Evolutionary conservation across 2,329 filamentous ascomycete genomes (phyloP).

Genomic region (Paecilomyces niveus): DNA sequence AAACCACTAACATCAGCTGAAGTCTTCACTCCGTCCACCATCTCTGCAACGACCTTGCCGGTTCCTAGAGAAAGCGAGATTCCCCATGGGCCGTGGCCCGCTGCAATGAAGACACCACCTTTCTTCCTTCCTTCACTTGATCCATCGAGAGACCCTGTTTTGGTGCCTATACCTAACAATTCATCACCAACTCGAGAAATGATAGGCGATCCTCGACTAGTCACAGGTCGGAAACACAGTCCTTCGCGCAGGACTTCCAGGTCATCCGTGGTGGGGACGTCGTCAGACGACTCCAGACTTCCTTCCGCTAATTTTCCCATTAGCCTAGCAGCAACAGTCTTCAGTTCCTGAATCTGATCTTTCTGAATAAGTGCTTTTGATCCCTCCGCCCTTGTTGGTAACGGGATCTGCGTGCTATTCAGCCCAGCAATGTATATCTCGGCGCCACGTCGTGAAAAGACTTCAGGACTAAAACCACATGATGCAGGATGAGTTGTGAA

Average conservation of each 20-base stretch:
- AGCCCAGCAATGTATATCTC: constrained; percentile 69
- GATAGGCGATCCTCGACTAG: constrained; percentile 57
- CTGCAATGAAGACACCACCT: constrained; percentile 61
- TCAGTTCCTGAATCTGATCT: constrained; percentile 29
- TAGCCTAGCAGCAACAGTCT: constrained; percentile 24
- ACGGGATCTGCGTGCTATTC: constrained; percentile 53
- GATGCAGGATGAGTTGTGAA: constrained; percentile 53
- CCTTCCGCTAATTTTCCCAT: constrained; percentile 21
- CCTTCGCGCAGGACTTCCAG: constrained; percentile 58
- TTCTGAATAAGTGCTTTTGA: constrained; percentile 34
- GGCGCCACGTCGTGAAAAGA: constrained; percentile 60
- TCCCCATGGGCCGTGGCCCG: constrained; percentile 73
- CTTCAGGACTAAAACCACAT: constrained; percentile 59
- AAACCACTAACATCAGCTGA: constrained; percentile 55
- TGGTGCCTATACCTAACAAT: constrained; percentile 45
- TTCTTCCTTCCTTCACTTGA: constrained; percentile 28
- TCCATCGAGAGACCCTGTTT: constrained; percentile 35
- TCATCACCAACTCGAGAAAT: constrained; percentile 51
- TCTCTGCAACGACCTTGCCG: constrained; percentile 62
- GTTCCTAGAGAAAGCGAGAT: constrained; percentile 60
- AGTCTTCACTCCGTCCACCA: constrained; percentile 53
- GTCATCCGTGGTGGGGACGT: constrained; percentile 38
- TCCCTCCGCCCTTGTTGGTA: constrained; percentile 49
- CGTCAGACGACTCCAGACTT: constrained; percentile 8
- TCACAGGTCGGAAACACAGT: constrained; percentile 68